Evolutionary conservation across 495 filamentous ascomycete species (phyloP).

Genomic region (Podospora didyma): DNA sequence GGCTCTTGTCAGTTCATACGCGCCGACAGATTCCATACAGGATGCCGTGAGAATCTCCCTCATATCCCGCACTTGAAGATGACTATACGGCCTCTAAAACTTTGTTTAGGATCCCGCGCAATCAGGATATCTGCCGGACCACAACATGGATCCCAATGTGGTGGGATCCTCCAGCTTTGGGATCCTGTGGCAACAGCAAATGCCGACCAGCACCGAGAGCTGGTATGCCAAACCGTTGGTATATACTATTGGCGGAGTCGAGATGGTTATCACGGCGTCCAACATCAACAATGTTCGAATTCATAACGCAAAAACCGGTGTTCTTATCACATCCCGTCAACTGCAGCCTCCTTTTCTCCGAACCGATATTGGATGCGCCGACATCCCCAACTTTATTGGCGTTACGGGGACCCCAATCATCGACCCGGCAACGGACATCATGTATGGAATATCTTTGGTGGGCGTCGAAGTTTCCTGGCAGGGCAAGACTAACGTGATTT

Average conservation of each 20-base stretch:
- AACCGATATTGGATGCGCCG: constrained; percentile 36
- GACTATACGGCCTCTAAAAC: not conserved
- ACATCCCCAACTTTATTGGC: constrained; percentile 35
- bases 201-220: constrained; percentile 21
- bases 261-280: constrained; percentile 40
- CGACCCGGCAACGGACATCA: constrained; percentile 33
- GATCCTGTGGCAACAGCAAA: constrained; percentile 20
- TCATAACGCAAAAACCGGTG: constrained; percentile 7
- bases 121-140: constrained; percentile 40
- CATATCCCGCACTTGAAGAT: not conserved
- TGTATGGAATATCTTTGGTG: not conserved
- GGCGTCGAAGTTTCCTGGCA: not conserved
- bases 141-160: constrained; percentile 43
- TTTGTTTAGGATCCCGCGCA: constrained; percentile 30
- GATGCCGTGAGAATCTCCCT: constrained; percentile 24
- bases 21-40: constrained; percentile 31
- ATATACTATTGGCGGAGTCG: constrained; percentile 32
- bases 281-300: constrained; percentile 25
- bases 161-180: constrained; percentile 33
- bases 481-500: not conserved
- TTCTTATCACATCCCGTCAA: constrained; percentile 14
- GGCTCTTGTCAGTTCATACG: constrained; percentile 15
- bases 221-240: constrained; percentile 43
- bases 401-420: constrained; percentile 36
- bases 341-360: constrained; percentile 26